Base-by-base conservation (phyloP, 768 basidiomycete species). In the Daedalea quercina region DNA sequence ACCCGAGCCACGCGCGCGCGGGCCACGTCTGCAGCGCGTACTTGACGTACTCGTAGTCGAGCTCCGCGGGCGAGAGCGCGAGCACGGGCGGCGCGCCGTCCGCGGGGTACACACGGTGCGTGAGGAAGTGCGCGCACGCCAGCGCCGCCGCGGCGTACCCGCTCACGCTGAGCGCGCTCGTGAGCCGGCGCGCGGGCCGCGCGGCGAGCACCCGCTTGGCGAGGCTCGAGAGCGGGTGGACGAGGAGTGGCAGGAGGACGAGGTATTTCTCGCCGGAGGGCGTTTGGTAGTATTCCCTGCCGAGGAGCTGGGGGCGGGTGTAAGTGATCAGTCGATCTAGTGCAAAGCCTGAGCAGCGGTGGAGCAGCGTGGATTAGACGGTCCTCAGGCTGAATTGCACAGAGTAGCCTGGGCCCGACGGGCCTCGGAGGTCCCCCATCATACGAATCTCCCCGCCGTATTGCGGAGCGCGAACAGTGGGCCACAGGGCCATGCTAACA, bases 211-310 rank as follows among this genome's bases (percentile, higher is more conserved):
- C 53, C 2, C 90, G 81, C 56, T 84, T 84, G 8, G 76, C 59
- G n/a, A 79, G 54, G 3, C 79, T 81, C 0, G 86, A 75, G 4
- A 79, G 53, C 20, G 81, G 66, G 62, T 94, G 91, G 9, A 84
- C 61, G 26, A 70, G 69, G n/a, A 94, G 67, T 0, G 91, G 90
- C 1, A 71, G 69, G 28, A 87, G 70, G 9, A 93, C 72, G 12
- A 92, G 78, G 41, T 80, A 78, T 37, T 74, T 79, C 66, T 94
- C 90, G 20, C 79, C 79, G 48, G 84, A 75, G 0, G 69, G 52
- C 0, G 85, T 87, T 63, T 93, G 89, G 66, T 94, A 94, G 68
- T 90, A 91, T 68, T 91, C 90, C 50, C 90, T 72, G 9, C 90
- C 88, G 12, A 94, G 73, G 42, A 94, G 72, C 89, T 93, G 59